Evolutionary conservation across 495 filamentous ascomycete species (phyloP).

Genomic region (Pseudomonodictys pantanalensis): DNA sequence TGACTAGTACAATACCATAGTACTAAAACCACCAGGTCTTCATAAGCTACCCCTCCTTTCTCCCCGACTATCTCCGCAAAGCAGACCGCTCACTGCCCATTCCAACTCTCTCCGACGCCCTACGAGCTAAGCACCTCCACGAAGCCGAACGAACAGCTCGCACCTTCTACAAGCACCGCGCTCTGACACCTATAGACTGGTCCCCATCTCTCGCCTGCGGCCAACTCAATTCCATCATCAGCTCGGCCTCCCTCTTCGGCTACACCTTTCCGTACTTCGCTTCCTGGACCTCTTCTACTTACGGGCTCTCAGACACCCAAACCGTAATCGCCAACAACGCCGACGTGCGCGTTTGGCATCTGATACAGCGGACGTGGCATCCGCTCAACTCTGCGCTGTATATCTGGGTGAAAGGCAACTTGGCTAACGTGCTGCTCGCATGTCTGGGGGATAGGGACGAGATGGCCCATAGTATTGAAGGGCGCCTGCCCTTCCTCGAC

Average conservation of each 20-base stretch:
- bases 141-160: not conserved
- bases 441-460: slow-evolving; percentile 51
- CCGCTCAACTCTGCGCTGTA: not conserved
- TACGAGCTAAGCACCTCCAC: too few species aligned
- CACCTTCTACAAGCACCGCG: not conserved
- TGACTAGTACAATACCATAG: too few species aligned
- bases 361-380: not conserved
- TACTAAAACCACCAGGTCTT: too few species aligned
- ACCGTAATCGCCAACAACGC: not conserved
- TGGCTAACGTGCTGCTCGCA: slow-evolving; percentile 37
- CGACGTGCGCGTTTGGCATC: not conserved
- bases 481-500: slow-evolving; percentile 51
- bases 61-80: not conserved
- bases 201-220: too few species aligned
- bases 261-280: too few species aligned
- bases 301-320: not conserved
- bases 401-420: not conserved
- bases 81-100: not conserved
- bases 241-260: too few species aligned
- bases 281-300: too few species aligned
- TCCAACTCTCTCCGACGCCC: not conserved
- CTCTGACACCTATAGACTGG: too few species aligned
- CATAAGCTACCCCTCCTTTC: not conserved
- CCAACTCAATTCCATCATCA: too few species aligned
- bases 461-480: slow-evolving; percentile 52